Percentiles rank a stretch among this genome's conserved stretches.
phyloP scores from a whole-genome alignment of 352 stramenopile species.

The Pythium aristosporum region DNA sequence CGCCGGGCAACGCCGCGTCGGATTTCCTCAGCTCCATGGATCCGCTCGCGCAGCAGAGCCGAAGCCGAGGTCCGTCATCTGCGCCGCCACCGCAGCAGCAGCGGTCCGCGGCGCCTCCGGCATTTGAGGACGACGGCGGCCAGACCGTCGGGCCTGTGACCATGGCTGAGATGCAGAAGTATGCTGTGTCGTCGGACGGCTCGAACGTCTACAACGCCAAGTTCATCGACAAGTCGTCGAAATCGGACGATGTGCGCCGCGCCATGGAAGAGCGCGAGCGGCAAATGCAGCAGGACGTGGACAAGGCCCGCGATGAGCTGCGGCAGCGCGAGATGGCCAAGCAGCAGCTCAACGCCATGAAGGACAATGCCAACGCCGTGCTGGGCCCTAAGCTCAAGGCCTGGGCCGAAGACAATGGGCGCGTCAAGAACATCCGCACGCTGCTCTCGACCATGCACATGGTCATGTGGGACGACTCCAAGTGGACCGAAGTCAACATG shows the following conservation, averaged over 20 bases:
- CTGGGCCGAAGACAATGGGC: slow-evolving; percentile 86
- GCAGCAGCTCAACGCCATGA: slow-evolving; percentile 58
- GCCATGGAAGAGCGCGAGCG: slow-evolving; percentile 85
- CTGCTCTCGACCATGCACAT: slow-evolving; percentile 91
- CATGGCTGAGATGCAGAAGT: slow-evolving; percentile 80
- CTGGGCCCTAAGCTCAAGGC: slow-evolving; percentile 74
- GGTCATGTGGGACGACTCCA: slow-evolving; percentile 89
- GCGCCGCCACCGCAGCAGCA: background rate
- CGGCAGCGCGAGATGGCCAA: slow-evolving; percentile 64
- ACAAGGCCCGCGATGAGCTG: slow-evolving; percentile 71
- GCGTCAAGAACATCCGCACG: slow-evolving; percentile 89
- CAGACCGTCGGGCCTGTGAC: slow-evolving; percentile 82
- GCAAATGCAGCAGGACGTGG: slow-evolving; percentile 67
- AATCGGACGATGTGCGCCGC: slow-evolving; percentile 67
- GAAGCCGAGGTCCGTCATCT: background rate
- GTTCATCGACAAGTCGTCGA: slow-evolving; percentile 81
- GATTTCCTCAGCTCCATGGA: slow-evolving; percentile 71
- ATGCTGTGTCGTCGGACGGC: slow-evolving; percentile 67
- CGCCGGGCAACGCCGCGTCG: slow-evolving; percentile 31
- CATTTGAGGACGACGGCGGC: slow-evolving; percentile 77
- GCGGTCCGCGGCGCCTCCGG: slow-evolving; percentile 40
- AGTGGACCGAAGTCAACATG: slow-evolving; percentile 90
- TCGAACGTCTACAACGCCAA: slow-evolving; percentile 87
- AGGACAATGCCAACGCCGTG: slow-evolving; percentile 53
- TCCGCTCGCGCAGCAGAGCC: slow-evolving; percentile 41